These are phyloP conservation scores for Rhizopogon vinicolor DNA, from an alignment of 768 basidiomycete genomes.

Conservation along the genomic window DNA sequence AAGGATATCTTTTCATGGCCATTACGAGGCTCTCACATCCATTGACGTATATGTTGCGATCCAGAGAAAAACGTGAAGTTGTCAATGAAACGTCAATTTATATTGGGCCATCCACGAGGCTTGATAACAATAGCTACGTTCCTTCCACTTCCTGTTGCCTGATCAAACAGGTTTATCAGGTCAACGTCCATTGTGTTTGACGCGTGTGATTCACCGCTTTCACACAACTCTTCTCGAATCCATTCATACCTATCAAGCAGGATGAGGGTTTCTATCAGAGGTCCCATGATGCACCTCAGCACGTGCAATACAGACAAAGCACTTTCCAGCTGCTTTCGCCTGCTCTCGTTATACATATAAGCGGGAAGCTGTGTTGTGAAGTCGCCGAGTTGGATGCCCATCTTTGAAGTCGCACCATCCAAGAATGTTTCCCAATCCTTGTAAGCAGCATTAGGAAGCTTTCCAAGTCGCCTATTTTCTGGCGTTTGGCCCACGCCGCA, in stretches of 20 bases:
- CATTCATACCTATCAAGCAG: constrained; percentile 58
- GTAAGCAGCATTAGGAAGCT: constrained; percentile 48
- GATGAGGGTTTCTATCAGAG: constrained; percentile 61
- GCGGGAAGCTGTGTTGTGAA: constrained; percentile 12
- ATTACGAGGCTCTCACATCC: constrained; percentile 12
- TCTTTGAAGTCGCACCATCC: constrained; percentile 25
- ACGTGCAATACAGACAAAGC: constrained; percentile 58
- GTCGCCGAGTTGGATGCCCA: constrained; percentile 15
- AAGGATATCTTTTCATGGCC: constrained; percentile 55
- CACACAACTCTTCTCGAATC: constrained; percentile 39
- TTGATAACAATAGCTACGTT: constrained; percentile 62
- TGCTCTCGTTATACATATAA: constrained; percentile 16
- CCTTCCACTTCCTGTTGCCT: constrained; percentile 64
- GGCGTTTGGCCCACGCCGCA: constrained; percentile 33
- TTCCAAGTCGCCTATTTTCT: constrained; percentile 45
- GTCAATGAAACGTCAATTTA: neutral
- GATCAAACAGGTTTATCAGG: constrained; percentile 68
- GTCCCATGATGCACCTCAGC: constrained; percentile 64
- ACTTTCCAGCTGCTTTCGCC: constrained; percentile 28
- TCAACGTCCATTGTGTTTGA: constrained; percentile 31
- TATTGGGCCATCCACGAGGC: constrained; percentile 17
- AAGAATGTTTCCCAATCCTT: constrained; percentile 45
- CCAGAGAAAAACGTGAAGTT: neutral
- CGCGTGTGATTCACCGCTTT: constrained; percentile 12
- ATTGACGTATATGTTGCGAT: constrained; percentile 2